Base-by-base conservation (phyloP, 768 basidiomycete genomes). In the Pleurotus giganteus region DNA sequence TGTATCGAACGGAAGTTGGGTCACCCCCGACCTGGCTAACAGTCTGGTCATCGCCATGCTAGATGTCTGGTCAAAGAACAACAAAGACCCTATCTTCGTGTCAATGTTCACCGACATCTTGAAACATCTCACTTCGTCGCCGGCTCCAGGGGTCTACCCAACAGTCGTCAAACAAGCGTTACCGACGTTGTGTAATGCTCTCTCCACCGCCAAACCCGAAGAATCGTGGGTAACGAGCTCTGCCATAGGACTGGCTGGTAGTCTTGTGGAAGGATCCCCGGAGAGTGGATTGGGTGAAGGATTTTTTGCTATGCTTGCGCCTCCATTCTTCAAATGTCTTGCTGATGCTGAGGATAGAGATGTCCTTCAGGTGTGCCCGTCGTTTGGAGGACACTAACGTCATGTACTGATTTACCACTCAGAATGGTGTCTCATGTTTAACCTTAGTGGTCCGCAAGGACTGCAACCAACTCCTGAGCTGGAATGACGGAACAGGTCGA, bases 401-500 rank as follows among this genome's bases (percentile, higher is more conserved):
- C n/a, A 41, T 7, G 5, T 41, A 15, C 1, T 41, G 13, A 6
- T 13, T 6, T 32, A 32, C 13, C 46, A 13, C 1, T 3, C 61
- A 94, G 93, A 91, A 91, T 60, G 91, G 91, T 7, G 83, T 95
- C 41, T 69, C 81, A 17, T 88, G 90, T 56, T 75, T 99, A 17
- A 97, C 94, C 0, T 71, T 86, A 27, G 74, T 97, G 32, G 81
- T 98, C 47, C 85, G 94, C 34, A 98, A 94, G 72, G 94, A 95
- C 62, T 85, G 85, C 60, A 73, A 78, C 26, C 94, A 95, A 65
- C 71, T 98, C 6, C 67, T 96, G 4, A 72, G 80, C 1, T 98
- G 94, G 92, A 76, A 70, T 24, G 86, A 89, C 59, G 59, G 72
- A 0, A 75, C 76, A 41, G 87, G 89, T 19, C 81, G 84, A 58